These are phyloP conservation scores for Populus alba DNA, from an alignment of 345 rosid species.

Conservation along the genomic window DNA sequence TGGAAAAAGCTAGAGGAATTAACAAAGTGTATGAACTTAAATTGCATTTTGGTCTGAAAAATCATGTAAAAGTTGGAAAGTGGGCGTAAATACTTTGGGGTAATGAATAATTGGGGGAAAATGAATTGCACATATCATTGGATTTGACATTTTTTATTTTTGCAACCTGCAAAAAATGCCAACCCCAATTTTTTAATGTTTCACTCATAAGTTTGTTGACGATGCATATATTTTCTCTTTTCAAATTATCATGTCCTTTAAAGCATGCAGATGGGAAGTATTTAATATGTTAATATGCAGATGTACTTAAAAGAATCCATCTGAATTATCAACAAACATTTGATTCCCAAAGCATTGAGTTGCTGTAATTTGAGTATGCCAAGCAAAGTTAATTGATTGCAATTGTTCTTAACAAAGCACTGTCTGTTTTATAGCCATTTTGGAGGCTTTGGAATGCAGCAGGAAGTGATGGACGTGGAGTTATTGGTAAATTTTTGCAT, in stretches of 20 bases:
- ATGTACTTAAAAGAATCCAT: not conserved
- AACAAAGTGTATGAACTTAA: not conserved
- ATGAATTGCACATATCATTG: not conserved
- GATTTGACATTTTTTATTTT: not conserved
- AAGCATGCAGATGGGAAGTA: not conserved
- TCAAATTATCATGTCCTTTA: not conserved
- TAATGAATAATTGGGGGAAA: not conserved
- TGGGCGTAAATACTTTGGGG: not conserved
- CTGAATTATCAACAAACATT: not conserved
- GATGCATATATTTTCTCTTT: not conserved
- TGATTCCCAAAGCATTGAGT: not conserved
- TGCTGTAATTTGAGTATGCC: not conserved
- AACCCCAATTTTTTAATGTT: not conserved
- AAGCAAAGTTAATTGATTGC: not conserved
- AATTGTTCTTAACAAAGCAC: slow-evolving; percentile 9
- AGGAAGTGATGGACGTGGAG: slow-evolving; percentile 94
- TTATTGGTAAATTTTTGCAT: slow-evolving; percentile 52
- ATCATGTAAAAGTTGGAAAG: not conserved
- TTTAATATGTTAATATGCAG: not conserved
- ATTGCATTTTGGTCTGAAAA: not conserved
- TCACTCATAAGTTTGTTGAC: not conserved
- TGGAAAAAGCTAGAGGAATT: not conserved
- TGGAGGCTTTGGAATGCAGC: slow-evolving; percentile 98
- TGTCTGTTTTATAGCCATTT: slow-evolving; percentile 61
- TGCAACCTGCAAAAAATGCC: not conserved